These are phyloP conservation scores for Eucalyptus paniculata DNA, from an alignment of 345 rosid species.

Conservation along the genomic window DNA sequence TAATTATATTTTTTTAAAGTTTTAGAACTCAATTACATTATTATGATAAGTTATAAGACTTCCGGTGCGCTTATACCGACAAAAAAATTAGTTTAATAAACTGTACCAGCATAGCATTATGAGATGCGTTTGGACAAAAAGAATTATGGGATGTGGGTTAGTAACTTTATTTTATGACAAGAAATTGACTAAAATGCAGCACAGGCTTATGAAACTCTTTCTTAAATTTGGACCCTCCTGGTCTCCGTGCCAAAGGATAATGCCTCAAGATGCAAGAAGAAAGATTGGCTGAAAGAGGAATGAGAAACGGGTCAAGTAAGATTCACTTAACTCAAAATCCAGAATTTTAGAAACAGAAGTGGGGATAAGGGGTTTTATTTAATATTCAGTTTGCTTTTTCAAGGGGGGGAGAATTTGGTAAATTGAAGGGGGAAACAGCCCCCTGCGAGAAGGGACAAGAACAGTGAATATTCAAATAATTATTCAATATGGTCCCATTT, in stretches of 20 bases:
- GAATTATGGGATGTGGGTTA: background rate
- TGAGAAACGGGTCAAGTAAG: background rate
- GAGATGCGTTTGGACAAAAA: background rate
- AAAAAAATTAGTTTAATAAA: background rate
- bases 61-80: accelerated
- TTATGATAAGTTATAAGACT: too few species aligned
- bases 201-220: background rate
- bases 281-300: background rate
- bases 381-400: background rate
- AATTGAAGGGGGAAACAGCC: background rate
- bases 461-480: background rate
- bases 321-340: background rate
- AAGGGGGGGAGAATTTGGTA: background rate
- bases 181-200: background rate
- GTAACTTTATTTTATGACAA: background rate
- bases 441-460: background rate
- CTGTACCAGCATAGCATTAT: background rate
- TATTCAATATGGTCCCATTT: background rate
- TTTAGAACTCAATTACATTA: too few species aligned
- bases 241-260: background rate
- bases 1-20: too few species aligned
- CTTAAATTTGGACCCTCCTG: background rate
- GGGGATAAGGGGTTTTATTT: background rate
- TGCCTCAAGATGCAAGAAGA: background rate
- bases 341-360: background rate